phyloP scores from a whole-genome alignment of 495 filamentous ascomycete species.

The Penicillium bialowiezense region DNA sequence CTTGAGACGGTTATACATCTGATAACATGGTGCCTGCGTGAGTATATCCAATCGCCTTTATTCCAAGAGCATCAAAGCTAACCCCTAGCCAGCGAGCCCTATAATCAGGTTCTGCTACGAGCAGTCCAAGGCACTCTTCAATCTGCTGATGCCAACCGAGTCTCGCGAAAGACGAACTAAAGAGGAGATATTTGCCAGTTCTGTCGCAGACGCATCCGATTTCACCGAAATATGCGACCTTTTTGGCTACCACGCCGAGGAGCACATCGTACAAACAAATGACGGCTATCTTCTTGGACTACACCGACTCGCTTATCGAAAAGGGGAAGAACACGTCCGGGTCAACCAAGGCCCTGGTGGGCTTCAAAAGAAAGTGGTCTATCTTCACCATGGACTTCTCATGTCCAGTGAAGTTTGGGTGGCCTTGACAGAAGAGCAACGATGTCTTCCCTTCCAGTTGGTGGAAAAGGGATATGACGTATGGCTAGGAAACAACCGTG shows the following conservation, averaged over 20 bases:
- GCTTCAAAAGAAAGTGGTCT: slow-evolving; percentile 80
- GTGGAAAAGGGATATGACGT: slow-evolving; percentile 95
- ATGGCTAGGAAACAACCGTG: slow-evolving; percentile 96
- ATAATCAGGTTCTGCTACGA: slow-evolving; percentile 81
- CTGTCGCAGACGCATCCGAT: slow-evolving; percentile 71
- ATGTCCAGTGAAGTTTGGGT: slow-evolving; percentile 99
- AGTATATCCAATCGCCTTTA: too few relatives aligned
- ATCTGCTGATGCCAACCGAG: slow-evolving; percentile 68
- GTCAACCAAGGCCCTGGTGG: slow-evolving; percentile 73
- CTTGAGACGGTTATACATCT: slow-evolving; percentile 79
- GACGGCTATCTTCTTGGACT: slow-evolving; percentile 93
- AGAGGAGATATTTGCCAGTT: slow-evolving; percentile 38
- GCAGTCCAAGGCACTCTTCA: slow-evolving; percentile 78
- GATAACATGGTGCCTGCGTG: slow-evolving; percentile 88
- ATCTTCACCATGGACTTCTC: slow-evolving; percentile 91
- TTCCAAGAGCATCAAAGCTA: slow-evolving; percentile 18
- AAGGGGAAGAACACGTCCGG: slow-evolving; percentile 66
- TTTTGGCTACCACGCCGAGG: slow-evolving; percentile 88
- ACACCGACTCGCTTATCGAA: slow-evolving; percentile 79
- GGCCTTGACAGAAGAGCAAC: slow-evolving; percentile 79
- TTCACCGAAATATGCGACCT: slow-evolving; percentile 89
- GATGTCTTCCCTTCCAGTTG: slow-evolving; percentile 82
- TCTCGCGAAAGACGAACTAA: slow-evolving; percentile 56
- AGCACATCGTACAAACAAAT: slow-evolving; percentile 90
- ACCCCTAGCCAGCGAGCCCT: slow-evolving; percentile 57